phyloP scores from a whole-genome alignment of 768 basidiomycete genomes.

The Stropharia rugosoannulata region DNA sequence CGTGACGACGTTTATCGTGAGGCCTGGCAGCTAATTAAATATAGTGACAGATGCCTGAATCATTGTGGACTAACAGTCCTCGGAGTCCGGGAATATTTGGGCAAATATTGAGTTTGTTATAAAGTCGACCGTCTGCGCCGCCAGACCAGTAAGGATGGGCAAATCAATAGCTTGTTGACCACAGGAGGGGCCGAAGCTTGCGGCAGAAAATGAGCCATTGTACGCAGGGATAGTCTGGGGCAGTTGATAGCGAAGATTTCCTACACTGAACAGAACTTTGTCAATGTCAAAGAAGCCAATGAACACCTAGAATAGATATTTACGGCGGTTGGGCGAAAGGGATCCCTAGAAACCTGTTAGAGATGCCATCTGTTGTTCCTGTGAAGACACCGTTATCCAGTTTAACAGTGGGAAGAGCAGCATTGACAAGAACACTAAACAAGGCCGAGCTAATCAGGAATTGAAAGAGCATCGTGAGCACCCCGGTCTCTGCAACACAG shows the following conservation, averaged over 20 bases:
- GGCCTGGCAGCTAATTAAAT: conserved; percentile 29
- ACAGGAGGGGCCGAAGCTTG: conserved; percentile 42
- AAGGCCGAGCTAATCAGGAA: neutral
- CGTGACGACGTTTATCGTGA: conserved; percentile 51
- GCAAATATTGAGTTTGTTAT: conserved; percentile 30
- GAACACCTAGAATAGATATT: conserved; percentile 13
- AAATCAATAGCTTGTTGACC: conserved; percentile 41
- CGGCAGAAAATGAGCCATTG: conserved; percentile 35
- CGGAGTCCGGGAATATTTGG: conserved; percentile 30
- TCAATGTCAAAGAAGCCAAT: no score
- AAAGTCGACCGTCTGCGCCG: conserved; percentile 33
- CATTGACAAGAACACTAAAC: neutral
- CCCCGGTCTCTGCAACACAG: neutral
- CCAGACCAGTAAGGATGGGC: conserved; percentile 34
- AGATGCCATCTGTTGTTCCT: conserved; percentile 34
- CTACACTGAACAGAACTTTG: conserved; percentile 22
- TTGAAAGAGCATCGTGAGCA: neutral
- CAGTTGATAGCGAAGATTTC: conserved; percentile 38
- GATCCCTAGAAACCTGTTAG: conserved; percentile 48
- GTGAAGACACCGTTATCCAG: conserved; percentile 45
- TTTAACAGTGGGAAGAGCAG: conserved; percentile 6
- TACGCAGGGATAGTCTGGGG: conserved; percentile 39
- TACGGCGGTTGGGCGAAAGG: conserved; percentile 60
- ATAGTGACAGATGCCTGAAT: conserved; percentile 8
- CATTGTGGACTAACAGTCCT: conserved; percentile 44